These are phyloP conservation scores for Flaveria robusta DNA, from an alignment of 129 eudicot species.

Conservation along the genomic window DNA sequence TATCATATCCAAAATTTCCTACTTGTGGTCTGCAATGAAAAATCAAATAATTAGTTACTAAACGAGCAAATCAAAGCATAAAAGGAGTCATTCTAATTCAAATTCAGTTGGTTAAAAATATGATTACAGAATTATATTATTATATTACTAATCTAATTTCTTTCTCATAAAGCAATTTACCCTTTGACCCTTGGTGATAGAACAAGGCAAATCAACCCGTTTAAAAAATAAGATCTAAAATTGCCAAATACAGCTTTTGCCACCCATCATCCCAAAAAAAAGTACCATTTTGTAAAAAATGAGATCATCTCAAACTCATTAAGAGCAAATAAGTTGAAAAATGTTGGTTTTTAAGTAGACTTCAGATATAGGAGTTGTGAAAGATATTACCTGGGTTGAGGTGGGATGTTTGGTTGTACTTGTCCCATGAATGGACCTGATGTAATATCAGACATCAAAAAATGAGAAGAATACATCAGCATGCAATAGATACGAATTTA, in stretches of 20 bases:
- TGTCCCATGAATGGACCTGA: conserved; percentile 64
- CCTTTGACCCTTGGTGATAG: not conserved
- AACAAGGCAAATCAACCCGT: not conserved
- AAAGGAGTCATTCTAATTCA: not conserved
- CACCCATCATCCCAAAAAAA: no score
- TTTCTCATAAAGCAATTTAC: not conserved
- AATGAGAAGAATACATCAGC: not conserved
- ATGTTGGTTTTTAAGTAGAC: no score
- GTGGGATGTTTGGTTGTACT: conserved; percentile 43
- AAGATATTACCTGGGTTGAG: conserved; percentile 52
- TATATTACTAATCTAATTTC: not conserved
- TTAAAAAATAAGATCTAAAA: not conserved
- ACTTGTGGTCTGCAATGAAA: conserved; percentile 50
- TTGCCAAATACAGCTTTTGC: no score
- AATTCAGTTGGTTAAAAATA: not conserved
- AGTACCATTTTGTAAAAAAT: no score
- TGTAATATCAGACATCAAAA: conserved; percentile 8
- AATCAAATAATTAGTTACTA: not conserved
- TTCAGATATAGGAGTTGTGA: not conserved
- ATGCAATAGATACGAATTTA: not conserved
- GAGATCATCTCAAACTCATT: no score
- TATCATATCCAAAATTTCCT: conserved; percentile 50
- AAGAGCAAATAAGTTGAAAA: no score
- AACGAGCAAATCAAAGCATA: not conserved
- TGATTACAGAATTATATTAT: not conserved